Conservation (phyloP, 2,329 filamentous ascomycete species). For the Ustulina deusta region DNA sequence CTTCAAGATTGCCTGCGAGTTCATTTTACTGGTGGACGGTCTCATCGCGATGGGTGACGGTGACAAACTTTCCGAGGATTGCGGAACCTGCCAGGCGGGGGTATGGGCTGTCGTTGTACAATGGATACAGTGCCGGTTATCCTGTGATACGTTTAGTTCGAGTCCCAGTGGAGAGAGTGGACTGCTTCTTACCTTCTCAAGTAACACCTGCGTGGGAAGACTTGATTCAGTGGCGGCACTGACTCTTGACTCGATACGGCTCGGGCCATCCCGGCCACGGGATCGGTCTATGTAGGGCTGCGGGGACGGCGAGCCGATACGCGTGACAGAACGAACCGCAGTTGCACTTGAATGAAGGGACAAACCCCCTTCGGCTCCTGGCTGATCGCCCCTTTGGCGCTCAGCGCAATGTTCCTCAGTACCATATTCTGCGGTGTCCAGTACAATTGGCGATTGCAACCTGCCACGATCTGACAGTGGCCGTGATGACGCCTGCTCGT, state of each 20-base stretch:
- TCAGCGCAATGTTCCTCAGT: background rate
- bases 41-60: background rate
- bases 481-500: background rate
- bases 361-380: background rate
- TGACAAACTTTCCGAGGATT: background rate
- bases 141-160: conserved; percentile 22
- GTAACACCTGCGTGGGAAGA: background rate
- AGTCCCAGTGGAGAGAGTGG: background rate
- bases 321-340: background rate
- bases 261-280: conserved; percentile 13
- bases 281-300: background rate
- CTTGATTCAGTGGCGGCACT: background rate
- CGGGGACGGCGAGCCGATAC: background rate
- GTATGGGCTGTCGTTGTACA: background rate
- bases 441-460: conserved; percentile 1
- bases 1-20: background rate
- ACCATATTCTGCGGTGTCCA: background rate
- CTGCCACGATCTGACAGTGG: background rate
- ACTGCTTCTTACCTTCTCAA: conserved; percentile 21
- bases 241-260: background rate
- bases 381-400: background rate
- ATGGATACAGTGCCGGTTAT: background rate
- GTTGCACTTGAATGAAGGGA: background rate
- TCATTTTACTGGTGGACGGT: background rate
- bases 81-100: background rate